phyloP scores from a whole-genome alignment of 495 filamentous ascomycete genomes.

The Penicillium parvum region DNA sequence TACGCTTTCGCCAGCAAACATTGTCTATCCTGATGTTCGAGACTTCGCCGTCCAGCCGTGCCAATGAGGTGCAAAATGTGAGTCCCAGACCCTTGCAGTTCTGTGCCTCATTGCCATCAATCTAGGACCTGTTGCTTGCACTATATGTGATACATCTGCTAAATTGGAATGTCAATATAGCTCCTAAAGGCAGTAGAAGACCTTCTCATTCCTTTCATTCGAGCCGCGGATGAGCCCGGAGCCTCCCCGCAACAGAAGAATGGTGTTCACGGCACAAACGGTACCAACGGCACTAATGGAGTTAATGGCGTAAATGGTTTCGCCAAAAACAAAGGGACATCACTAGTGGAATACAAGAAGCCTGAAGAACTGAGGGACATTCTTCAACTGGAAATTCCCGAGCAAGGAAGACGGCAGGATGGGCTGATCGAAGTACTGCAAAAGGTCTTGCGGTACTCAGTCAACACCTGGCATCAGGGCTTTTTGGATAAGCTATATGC shows the following conservation, averaged over 20 bases:
- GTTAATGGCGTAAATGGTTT: constrained; percentile 47
- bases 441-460: constrained; percentile 70
- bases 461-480: constrained; percentile 96
- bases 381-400: constrained; percentile 63
- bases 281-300: too few species aligned
- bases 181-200: constrained; percentile 68
- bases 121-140: too few species aligned
- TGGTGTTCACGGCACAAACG: too few species aligned
- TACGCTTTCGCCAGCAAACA: background rate
- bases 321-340: constrained; percentile 46
- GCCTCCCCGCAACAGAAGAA: constrained; percentile 46
- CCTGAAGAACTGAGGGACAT: constrained; percentile 65
- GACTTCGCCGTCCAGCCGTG: constrained; percentile 26
- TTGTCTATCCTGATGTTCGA: constrained; percentile 24
- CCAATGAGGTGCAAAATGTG: constrained; percentile 44
- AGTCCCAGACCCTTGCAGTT: constrained; percentile 19
- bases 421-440: constrained; percentile 63
- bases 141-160: background rate
- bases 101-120: too few species aligned
- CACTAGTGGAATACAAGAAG: constrained; percentile 63
- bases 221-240: constrained; percentile 60
- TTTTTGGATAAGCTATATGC: constrained; percentile 93
- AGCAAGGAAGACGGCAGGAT: constrained; percentile 60
- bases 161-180: constrained; percentile 33
- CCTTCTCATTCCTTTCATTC: constrained; percentile 75